These are phyloP conservation scores for Stylonectria norvegica DNA, from an alignment of 2,329 filamentous ascomycete species.

Conservation along the genomic window DNA sequence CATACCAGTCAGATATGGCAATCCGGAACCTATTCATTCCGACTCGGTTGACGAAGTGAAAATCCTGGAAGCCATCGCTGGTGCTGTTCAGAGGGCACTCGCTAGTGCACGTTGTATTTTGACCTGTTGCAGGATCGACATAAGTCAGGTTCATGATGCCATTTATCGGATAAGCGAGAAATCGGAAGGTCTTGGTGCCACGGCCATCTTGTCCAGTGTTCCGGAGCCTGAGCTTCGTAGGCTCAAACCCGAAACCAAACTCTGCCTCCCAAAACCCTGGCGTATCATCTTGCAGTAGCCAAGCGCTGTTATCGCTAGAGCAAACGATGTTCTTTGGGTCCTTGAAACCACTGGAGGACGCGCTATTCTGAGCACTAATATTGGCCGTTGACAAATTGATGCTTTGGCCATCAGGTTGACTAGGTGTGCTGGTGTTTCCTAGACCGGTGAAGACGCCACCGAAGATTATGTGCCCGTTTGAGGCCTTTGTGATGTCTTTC, in stretches of 20 bases:
- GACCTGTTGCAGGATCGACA: slow-evolving; percentile 67
- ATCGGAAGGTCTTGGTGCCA: slow-evolving; percentile 84
- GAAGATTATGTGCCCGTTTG: slow-evolving; percentile 84
- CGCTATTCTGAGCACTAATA: slow-evolving; percentile 64
- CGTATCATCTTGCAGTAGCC: slow-evolving; percentile 69
- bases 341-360: slow-evolving; percentile 60
- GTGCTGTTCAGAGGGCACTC: slow-evolving; percentile 80
- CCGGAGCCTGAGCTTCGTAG: slow-evolving; percentile 81
- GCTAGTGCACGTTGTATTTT: slow-evolving; percentile 70
- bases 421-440: slow-evolving; percentile 71
- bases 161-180: slow-evolving; percentile 77
- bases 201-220: slow-evolving; percentile 83
- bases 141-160: slow-evolving; percentile 98
- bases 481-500: slow-evolving; percentile 74
- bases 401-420: slow-evolving; percentile 67
- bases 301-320: slow-evolving; percentile 66
- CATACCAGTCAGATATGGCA: slow-evolving; percentile 85
- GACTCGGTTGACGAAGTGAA: slow-evolving; percentile 81
- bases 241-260: slow-evolving; percentile 80
- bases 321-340: slow-evolving; percentile 82
- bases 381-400: slow-evolving; percentile 81
- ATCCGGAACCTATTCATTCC: slow-evolving; percentile 86
- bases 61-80: slow-evolving; percentile 73
- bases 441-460: slow-evolving; percentile 86
- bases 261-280: slow-evolving; percentile 79